Conservation (phyloP, 176 grass and related monocot genomes). For the Miscanthus lutarioriparius region DNA sequence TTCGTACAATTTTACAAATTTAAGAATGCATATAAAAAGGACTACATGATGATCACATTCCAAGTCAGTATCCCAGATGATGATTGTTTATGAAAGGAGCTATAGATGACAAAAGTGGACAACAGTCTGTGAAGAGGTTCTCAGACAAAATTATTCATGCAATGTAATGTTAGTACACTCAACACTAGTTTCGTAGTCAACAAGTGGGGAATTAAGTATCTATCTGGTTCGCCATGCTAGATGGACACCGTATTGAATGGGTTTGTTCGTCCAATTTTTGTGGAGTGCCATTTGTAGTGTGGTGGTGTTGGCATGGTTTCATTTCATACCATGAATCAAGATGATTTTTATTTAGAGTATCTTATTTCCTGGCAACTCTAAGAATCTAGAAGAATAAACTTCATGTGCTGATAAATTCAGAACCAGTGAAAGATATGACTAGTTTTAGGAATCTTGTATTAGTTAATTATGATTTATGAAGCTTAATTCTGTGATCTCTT, state of each 20-base stretch:
- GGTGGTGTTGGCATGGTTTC: slow-evolving; percentile 19
- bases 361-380: slow-evolving; percentile 9
- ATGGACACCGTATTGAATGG: neutral
- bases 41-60: neutral
- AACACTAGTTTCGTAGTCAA: neutral
- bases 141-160: neutral
- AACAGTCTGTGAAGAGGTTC: neutral
- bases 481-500: neutral
- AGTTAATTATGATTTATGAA: neutral
- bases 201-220: neutral
- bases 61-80: no score
- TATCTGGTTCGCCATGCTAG: neutral
- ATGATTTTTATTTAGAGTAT: neutral
- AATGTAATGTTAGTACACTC: neutral
- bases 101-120: neutral
- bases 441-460: slow-evolving; percentile 6
- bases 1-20: neutral
- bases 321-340: slow-evolving; percentile 8
- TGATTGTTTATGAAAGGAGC: neutral
- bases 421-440: neutral
- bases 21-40: neutral
- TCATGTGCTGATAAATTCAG: neutral
- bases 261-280: neutral
- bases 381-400: slow-evolving; percentile 6
- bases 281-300: slow-evolving; percentile 8